These are phyloP conservation scores for Bolboschoenoplectus hybrid DNA, from an alignment of 202 grass and related monocot genomes.

Conservation along the genomic window DNA sequence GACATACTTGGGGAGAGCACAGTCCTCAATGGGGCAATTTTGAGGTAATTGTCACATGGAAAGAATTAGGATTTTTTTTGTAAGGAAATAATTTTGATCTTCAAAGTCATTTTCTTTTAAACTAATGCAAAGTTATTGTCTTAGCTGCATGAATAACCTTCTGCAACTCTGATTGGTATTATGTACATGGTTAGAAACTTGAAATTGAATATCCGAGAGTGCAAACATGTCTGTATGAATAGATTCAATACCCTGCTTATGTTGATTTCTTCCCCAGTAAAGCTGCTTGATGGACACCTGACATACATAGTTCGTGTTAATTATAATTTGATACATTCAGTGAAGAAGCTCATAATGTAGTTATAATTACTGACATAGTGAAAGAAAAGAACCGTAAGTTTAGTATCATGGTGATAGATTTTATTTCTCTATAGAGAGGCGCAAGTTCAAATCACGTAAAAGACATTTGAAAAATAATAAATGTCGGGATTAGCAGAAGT, in stretches of 20 bases:
- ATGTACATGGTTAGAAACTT: not conserved
- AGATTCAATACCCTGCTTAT: not conserved
- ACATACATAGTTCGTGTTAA: not conserved
- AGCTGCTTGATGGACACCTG: not conserved
- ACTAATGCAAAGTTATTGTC: not conserved
- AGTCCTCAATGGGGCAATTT: constrained; percentile 24
- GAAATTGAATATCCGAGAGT: not conserved
- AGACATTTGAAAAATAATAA: no score
- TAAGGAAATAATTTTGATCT: constrained; percentile 7
- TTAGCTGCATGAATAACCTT: not conserved
- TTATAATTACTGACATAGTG: not conserved
- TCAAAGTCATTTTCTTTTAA: constrained; percentile 15
- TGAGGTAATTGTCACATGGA: not conserved
- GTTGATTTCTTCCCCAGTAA: not conserved
- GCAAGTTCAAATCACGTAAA: no score
- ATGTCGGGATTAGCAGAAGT: no score
- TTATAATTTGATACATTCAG: not conserved
- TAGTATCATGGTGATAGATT: not conserved
- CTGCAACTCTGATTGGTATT: not conserved
- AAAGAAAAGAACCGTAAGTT: not conserved
- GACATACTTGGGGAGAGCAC: constrained; percentile 14
- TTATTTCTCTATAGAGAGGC: no score
- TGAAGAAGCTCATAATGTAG: not conserved
- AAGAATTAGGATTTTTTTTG: not conserved
- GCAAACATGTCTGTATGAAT: not conserved